Base-by-base conservation (phyloP, 768 basidiomycete species). In the Lepiota brunneoincarnata region DNA sequence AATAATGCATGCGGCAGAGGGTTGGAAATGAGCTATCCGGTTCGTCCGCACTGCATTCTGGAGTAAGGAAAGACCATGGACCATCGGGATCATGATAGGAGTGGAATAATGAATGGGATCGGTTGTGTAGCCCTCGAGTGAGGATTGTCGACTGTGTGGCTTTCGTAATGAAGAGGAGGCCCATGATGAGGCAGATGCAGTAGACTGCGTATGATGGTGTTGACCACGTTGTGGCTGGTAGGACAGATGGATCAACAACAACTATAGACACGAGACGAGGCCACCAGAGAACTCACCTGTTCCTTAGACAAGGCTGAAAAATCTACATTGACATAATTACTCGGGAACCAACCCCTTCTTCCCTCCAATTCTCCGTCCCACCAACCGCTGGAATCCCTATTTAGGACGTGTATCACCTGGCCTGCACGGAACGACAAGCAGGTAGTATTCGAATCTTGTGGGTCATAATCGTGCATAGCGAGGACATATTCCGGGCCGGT, bases 331-430 rank as follows among this genome's bases (percentile, higher is more conserved):
- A 92, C 90, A 72, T 97, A 98, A 71, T 98, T 99, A 63, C 92
- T 94, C 17, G 97, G 97, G 70, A 98, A 98, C 97, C 97, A 99
- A 11, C 97, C 97, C 62, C 95, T 75, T 56, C 86, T 73, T 2
- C 86, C 89, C 34, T 93, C 89, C 15, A 96, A 68, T 70, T 98
- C 93, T 9, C 97, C 97, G 65, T 99, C 95, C 96, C 96, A 98
- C 97, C 97, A 98, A 0, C 97, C 97, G 61, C 87, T 91, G 2
- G 77, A 57, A 71, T 98, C 93, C 59, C 86, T 80, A 63, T 92
- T 93, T 44, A 89, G 75, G n/a, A 98, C 93, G 56, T 87, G 87
- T 52, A 98, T 93, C 50, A 95, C 80, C 64, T 98, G 90, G 3
- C 96, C 95, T 0, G 91, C 88, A 39, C 82, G 81, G 74, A 99